phyloP scores from a whole-genome alignment of 495 filamentous ascomycete species.

The Penicillium longicatenatum region DNA sequence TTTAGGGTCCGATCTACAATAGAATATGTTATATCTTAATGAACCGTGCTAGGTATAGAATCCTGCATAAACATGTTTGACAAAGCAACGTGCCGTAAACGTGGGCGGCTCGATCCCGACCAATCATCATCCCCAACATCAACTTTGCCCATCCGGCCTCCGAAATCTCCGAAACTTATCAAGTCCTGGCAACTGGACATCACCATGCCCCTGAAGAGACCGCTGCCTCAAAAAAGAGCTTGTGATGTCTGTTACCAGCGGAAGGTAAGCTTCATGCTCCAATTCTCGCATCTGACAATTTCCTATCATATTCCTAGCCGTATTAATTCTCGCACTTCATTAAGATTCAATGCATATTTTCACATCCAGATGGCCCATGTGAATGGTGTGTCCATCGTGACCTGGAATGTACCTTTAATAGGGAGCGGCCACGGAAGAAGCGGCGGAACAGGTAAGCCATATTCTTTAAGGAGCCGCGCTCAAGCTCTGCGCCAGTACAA shows the following conservation, averaged over 20 bases:
- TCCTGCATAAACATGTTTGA: too few relatives aligned
- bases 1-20: too few relatives aligned
- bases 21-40: too few relatives aligned
- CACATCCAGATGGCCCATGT: slow-evolving; percentile 18
- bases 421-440: slow-evolving; percentile 21
- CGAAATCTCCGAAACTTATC: neutral
- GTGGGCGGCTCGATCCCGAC: too few relatives aligned
- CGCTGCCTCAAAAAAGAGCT: neutral
- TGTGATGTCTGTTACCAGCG: neutral
- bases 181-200: neutral
- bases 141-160: neutral
- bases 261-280: neutral
- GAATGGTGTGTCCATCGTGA: slow-evolving; percentile 17
- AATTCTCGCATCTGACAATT: neutral
- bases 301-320: neutral
- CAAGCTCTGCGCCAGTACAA: neutral
- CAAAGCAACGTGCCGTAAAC: too few relatives aligned
- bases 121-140: too few relatives aligned
- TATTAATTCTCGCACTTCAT: neutral
- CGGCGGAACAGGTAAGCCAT: slow-evolving; percentile 9
- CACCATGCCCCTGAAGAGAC: neutral
- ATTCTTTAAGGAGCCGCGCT: neutral
- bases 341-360: slow-evolving; percentile 18
- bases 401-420: slow-evolving; percentile 20
- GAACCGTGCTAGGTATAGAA: too few relatives aligned